Conservation (phyloP, 345 rosid genomes). For the Erodium maritimum region DNA sequence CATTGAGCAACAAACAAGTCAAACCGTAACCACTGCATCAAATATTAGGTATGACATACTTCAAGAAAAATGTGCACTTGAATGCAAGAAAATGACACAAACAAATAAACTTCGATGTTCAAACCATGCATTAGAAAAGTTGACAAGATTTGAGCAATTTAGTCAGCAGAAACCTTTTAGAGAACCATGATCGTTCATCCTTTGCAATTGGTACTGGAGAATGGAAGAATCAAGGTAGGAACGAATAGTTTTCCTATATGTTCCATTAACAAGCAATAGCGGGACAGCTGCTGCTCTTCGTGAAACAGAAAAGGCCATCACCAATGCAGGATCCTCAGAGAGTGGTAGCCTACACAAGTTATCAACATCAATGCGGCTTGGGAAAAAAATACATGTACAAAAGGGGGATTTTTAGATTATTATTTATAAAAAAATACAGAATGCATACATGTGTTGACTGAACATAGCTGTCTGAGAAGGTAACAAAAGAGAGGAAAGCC, state of each 20-base stretch:
- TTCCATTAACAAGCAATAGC: constrained; percentile 89
- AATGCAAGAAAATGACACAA: neutral
- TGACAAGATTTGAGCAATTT: neutral
- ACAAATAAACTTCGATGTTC: too few species aligned
- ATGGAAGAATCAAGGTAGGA: constrained; percentile 89
- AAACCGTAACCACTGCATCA: constrained; percentile 1
- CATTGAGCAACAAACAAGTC: neutral
- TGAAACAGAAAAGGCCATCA: constrained; percentile 97
- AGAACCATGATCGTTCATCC: constrained; percentile 58
- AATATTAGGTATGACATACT: constrained; percentile 21
- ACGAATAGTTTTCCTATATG: constrained; percentile 81
- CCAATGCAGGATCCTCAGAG: constrained; percentile 95
- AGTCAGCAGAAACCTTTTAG: constrained; percentile 53
- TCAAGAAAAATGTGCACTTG: neutral
- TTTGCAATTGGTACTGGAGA: constrained; percentile 84
- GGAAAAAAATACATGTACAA: constrained; percentile 1
- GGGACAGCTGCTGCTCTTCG: constrained; percentile 98
- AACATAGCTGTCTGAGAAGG: constrained; percentile 79
- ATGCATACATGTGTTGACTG: constrained; percentile 57
- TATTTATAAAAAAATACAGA: constrained; percentile 3
- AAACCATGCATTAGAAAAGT: neutral
- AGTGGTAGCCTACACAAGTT: constrained; percentile 57
- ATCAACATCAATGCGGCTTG: constrained; percentile 13
- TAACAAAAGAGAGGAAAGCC: constrained; percentile 76
- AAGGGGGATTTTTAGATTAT: neutral